Evolutionary conservation across 2,329 filamentous ascomycete species (phyloP).

Genomic region (Rhynchosporium secalis): DNA sequence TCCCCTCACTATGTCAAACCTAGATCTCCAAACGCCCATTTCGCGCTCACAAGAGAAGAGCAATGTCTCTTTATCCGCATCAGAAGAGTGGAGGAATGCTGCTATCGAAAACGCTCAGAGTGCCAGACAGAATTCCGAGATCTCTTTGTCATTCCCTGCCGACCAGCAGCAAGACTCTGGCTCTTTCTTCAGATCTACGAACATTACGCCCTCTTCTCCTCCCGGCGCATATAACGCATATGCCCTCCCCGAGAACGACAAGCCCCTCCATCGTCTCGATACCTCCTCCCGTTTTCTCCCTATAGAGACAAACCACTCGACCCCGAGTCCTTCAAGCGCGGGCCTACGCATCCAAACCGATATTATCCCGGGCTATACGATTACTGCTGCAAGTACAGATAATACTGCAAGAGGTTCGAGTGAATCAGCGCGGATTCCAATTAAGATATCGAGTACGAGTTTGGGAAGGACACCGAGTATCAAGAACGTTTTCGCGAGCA

Average conservation of each 20-base stretch:
- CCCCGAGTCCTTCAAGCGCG: slow-evolving; percentile 36
- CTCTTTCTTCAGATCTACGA: slow-evolving; percentile 42
- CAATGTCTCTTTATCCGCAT: slow-evolving; percentile 15
- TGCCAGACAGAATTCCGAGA: slow-evolving; percentile 21
- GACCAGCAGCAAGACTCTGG: slow-evolving; percentile 18
- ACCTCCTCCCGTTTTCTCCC: slow-evolving; percentile 29
- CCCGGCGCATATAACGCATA: slow-evolving; percentile 24
- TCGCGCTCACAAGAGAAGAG: slow-evolving; percentile 22
- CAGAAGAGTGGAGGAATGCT: slow-evolving; percentile 11
- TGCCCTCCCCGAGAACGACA: slow-evolving; percentile 16
- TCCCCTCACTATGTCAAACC: slow-evolving; percentile 32
- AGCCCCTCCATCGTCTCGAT: slow-evolving; percentile 31
- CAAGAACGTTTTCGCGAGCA: slow-evolving; percentile 53
- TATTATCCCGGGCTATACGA: slow-evolving; percentile 35
- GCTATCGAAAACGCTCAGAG: slow-evolving; percentile 25
- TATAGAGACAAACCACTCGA: slow-evolving; percentile 20
- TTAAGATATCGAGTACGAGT: slow-evolving; percentile 21
- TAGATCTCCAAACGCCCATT: slow-evolving; percentile 26
- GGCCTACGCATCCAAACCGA: slow-evolving; percentile 42
- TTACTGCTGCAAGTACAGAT: slow-evolving; percentile 32
- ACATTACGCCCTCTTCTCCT: slow-evolving; percentile 43
- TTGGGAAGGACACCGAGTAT: slow-evolving; percentile 62
- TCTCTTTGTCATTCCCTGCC: slow-evolving; percentile 19
- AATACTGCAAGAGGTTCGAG: slow-evolving; percentile 22
- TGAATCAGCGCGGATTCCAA: slow-evolving; percentile 24